Evolutionary conservation across 306 rosid genomes (phyloP).

Genomic region (Glycine soja): DNA sequence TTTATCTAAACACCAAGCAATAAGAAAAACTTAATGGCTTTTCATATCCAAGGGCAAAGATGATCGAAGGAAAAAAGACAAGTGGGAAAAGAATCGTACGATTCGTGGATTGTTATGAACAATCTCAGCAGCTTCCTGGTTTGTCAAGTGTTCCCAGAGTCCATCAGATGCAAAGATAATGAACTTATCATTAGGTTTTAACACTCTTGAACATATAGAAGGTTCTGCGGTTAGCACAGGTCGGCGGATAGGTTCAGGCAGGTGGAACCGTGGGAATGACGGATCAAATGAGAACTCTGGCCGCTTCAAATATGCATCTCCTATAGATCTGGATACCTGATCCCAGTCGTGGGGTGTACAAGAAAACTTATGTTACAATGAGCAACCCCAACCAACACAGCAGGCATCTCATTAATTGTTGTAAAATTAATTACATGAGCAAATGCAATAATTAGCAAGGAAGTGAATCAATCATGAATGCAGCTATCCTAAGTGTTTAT

Average conservation of each 20-base stretch:
- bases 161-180: conserved; percentile 92
- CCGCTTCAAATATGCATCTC: conserved; percentile 88
- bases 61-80: not conserved
- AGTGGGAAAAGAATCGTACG: conserved; percentile 56
- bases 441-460: conserved; percentile 4
- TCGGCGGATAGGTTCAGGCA: conserved; percentile 71
- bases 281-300: conserved; percentile 87
- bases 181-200: conserved; percentile 73
- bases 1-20: too few relatives aligned
- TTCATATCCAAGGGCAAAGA: not conserved
- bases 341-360: conserved; percentile 34
- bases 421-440: conserved; percentile 14
- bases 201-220: conserved; percentile 64
- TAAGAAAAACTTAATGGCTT: not conserved
- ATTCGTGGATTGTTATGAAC: conserved; percentile 69
- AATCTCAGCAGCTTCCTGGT: conserved; percentile 81
- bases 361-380: conserved; percentile 39
- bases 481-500: not conserved
- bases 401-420: conserved; percentile 38
- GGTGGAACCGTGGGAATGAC: conserved; percentile 77
- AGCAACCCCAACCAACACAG: conserved; percentile 27
- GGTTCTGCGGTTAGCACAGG: conserved; percentile 91
- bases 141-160: conserved; percentile 88
- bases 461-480: conserved; percentile 18
- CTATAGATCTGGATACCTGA: conserved; percentile 93